These are phyloP conservation scores for Dipteronia sinensis DNA, from an alignment of 345 rosid genomes.

Conservation along the genomic window DNA sequence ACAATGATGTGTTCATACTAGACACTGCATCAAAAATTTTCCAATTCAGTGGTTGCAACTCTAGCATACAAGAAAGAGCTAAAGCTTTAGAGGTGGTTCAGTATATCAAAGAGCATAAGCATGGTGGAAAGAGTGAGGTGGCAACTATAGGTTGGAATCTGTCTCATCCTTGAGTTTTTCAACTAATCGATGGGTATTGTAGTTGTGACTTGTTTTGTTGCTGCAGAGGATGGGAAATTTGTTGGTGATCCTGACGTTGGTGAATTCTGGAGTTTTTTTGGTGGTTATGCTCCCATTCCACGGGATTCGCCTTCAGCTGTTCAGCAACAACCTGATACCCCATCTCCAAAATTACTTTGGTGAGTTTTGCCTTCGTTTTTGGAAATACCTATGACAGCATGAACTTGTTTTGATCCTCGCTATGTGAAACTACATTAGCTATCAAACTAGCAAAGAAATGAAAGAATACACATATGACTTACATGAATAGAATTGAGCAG, in stretches of 20 bases:
- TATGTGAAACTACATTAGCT: background rate
- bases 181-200: constrained; percentile 8
- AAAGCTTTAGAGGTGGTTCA: constrained; percentile 85
- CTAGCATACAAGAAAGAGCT: constrained; percentile 84
- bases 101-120: constrained; percentile 71
- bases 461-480: background rate
- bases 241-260: constrained; percentile 84
- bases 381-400: background rate
- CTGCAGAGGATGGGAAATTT: constrained; percentile 86
- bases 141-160: constrained; percentile 68
- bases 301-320: constrained; percentile 45
- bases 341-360: constrained; percentile 60
- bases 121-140: constrained; percentile 75
- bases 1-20: constrained; percentile 72
- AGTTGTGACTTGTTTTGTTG: constrained; percentile 25
- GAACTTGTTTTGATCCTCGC: constrained; percentile 8
- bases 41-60: constrained; percentile 83
- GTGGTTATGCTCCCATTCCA: constrained; percentile 85
- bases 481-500: background rate
- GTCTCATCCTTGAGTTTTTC: constrained; percentile 8
- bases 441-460: background rate
- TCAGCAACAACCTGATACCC: constrained; percentile 37
- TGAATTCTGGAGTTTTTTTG: constrained; percentile 92
- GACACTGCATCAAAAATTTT: constrained; percentile 84
- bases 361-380: constrained; percentile 28